Base-by-base conservation (phyloP, 306 rosid species). In the Luffa aegyptiaca region DNA sequence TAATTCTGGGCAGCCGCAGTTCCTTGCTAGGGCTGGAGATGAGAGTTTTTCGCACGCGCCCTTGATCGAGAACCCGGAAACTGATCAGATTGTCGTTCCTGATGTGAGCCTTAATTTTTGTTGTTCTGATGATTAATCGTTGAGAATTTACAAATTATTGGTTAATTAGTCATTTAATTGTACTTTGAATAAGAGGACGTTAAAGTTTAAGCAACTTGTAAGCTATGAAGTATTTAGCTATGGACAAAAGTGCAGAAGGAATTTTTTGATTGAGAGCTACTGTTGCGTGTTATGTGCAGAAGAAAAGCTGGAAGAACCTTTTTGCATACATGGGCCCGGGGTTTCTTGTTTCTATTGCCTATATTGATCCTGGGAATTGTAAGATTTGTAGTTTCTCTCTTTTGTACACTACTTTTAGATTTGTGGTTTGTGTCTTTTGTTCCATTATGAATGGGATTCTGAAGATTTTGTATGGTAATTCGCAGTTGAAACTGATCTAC, bases 341-440 rank as follows among this genome's bases (percentile, higher is more conserved):
- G 17, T 93, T 95, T 90, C 99, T 95, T 81, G 97, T 95, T 82
- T 95, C 97, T 66, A 95, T 95, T 82, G 99, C 99, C 8, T 95
- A 93, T 84, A 95, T 95, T 86, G 99, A 95, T 84, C 99, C 99
- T 10, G 99, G 99, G 82, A 95, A 95, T 86, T 95, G 99, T 95
- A 91, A 91, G 92, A 81, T 77, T 51, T 48, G 18, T 76, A 14
- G 63, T 66, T 77, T 83, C 63, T 64, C 39, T 75, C 82, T 79
- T 53, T 76, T 81, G 44, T 73, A 31, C 48, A 84, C n/a, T 61
- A 53, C 16, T 77, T 76, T 55, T 45, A 17, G 64, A 68, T 39
- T 46, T 73, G 51, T 14, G 8, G 58, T 78, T 61, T 78, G 16
- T 20, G 14, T 9, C 80, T 36, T 14, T 81, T 68, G 53, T 78